Conservation (phyloP, 371 early-diverging fungal species). For the Mucor sp. region DNA sequence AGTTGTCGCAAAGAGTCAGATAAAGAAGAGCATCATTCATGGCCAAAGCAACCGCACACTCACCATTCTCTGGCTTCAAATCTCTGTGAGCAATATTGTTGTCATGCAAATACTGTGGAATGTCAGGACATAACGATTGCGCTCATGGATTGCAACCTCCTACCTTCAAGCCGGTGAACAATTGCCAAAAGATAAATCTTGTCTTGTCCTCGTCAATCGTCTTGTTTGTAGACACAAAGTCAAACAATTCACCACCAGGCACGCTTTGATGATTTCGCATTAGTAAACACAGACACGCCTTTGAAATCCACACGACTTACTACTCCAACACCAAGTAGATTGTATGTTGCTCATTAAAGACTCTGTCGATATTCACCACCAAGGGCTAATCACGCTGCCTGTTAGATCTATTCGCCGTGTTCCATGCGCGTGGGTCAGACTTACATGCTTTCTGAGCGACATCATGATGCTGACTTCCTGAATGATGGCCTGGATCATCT, state of each 20-base stretch:
- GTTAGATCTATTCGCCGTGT: neutral
- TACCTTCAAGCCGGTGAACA: slow-evolving; percentile 72
- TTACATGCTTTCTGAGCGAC: slow-evolving; percentile 68
- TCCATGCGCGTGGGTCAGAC: neutral
- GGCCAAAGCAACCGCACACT: slow-evolving; percentile 6
- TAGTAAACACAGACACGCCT: neutral
- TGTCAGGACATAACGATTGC: neutral
- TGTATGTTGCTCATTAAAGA: slow-evolving; percentile 10
- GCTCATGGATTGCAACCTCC: neutral
- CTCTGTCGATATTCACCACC: slow-evolving; percentile 10
- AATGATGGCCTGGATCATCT: slow-evolving; percentile 60
- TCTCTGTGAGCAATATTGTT: slow-evolving; percentile 44
- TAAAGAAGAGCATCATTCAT: no score
- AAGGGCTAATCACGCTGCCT: slow-evolving; percentile 16
- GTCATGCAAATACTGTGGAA: slow-evolving; percentile 40
- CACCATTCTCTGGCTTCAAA: slow-evolving; percentile 54
- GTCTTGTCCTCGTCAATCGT: slow-evolving; percentile 78
- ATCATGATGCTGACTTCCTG: slow-evolving; percentile 76
- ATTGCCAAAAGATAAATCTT: slow-evolving; percentile 78
- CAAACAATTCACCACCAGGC: slow-evolving; percentile 91
- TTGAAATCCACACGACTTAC: slow-evolving; percentile 4
- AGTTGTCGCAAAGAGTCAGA: slow-evolving; percentile 29
- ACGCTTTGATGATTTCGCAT: slow-evolving; percentile 33
- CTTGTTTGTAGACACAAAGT: slow-evolving; percentile 77
- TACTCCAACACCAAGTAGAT: slow-evolving; percentile 23